These are phyloP conservation scores for Wickerhamiella azymoides DNA, from an alignment of 805 yeast species.

Conservation along the genomic window DNA sequence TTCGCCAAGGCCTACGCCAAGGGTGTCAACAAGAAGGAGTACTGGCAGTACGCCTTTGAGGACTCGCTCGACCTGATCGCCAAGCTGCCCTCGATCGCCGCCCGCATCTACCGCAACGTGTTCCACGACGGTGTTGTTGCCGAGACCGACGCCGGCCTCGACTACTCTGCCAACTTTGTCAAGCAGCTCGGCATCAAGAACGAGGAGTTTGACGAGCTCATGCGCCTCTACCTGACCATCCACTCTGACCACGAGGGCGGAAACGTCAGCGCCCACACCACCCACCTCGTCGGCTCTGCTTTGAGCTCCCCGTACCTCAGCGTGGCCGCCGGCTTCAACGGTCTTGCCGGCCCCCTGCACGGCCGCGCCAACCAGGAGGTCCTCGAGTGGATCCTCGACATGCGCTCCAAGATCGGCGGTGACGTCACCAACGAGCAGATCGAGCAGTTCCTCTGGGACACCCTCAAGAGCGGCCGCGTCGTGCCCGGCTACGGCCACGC, in stretches of 20 bases:
- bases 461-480: conserved; percentile 69
- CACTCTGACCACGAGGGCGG: conserved; percentile 90
- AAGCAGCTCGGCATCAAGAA: conserved; percentile 46
- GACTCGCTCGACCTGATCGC: conserved; percentile 70
- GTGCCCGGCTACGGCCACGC: conserved; percentile 87
- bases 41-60: conserved; percentile 75
- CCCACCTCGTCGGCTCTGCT: conserved; percentile 76
- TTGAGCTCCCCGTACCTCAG: conserved; percentile 66
- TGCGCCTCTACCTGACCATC: conserved; percentile 68
- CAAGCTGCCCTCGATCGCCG: conserved; percentile 68
- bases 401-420: conserved; percentile 50
- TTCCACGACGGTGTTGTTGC: conserved; percentile 63
- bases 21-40: conserved; percentile 67
- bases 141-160: conserved; percentile 28
- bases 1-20: conserved; percentile 75
- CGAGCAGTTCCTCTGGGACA: conserved; percentile 65
- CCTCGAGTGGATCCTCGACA: conserved; percentile 61
- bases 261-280: conserved; percentile 75
- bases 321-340: conserved; percentile 69
- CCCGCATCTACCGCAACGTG: conserved; percentile 71
- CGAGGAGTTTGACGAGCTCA: conserved; percentile 56
- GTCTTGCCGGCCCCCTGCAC: conserved; percentile 78
- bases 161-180: conserved; percentile 56
- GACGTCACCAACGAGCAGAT: conserved; percentile 53
- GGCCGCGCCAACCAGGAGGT: conserved; percentile 86